Evolutionary conservation across 2,329 filamentous ascomycete genomes (phyloP).

Genomic region (Aureobasidium zeae): DNA sequence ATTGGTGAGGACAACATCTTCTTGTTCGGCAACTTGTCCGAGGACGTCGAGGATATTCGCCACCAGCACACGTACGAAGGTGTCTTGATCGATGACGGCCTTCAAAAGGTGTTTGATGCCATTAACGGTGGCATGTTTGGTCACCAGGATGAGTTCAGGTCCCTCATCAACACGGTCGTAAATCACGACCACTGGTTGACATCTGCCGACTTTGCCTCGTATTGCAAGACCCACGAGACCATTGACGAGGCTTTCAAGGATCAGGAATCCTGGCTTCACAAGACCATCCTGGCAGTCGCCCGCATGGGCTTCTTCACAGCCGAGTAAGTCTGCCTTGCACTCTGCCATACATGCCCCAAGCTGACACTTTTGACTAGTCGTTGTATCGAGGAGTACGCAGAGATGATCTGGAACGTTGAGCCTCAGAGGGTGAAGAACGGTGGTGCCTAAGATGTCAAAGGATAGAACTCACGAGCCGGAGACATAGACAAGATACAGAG

Average conservation of each 20-base stretch:
- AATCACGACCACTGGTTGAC: slow-evolving; percentile 98
- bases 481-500: too few species aligned
- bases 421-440: slow-evolving; percentile 47
- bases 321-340: slow-evolving; percentile 43
- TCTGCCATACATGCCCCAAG: neutral
- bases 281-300: slow-evolving; percentile 78
- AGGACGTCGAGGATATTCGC: slow-evolving; percentile 93
- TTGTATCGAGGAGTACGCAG: slow-evolving; percentile 95
- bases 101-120: slow-evolving; percentile 71
- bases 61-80: slow-evolving; percentile 78
- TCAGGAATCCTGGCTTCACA: slow-evolving; percentile 84
- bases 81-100: slow-evolving; percentile 66
- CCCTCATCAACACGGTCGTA: slow-evolving; percentile 72
- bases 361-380: slow-evolving; percentile 34
- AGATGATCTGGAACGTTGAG: slow-evolving; percentile 95
- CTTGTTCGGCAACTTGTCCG: slow-evolving; percentile 89
- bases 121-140: slow-evolving; percentile 79
- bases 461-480: too few species aligned
- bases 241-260: slow-evolving; percentile 90
- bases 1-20: slow-evolving; percentile 97
- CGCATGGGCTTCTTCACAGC: slow-evolving; percentile 97
- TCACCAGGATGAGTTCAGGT: slow-evolving; percentile 66
- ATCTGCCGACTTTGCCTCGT: slow-evolving; percentile 93
- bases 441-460: slow-evolving; percentile 2
- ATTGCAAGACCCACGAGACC: slow-evolving; percentile 79